Evolutionary conservation across 148 eudicot species (phyloP).

Genomic region (Amaranthus hypochondriacus): DNA sequence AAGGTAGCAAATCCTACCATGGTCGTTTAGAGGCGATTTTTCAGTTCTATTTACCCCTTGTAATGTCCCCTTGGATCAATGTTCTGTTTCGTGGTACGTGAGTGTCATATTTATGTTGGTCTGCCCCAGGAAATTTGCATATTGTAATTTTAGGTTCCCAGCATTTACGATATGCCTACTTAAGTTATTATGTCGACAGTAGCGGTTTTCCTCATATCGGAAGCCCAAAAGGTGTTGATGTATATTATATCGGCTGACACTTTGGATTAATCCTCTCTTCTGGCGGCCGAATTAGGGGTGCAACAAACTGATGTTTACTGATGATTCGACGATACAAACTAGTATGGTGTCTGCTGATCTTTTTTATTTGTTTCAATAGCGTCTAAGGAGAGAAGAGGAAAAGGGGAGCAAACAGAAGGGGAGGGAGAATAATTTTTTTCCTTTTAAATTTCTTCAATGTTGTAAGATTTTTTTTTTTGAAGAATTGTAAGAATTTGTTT

Average conservation of each 20-base stretch:
- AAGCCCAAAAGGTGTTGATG: neutral
- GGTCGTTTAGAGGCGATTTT: slow-evolving; percentile 20
- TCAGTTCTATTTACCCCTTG: neutral
- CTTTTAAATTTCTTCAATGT: too few species aligned
- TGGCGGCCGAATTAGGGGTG: too few species aligned
- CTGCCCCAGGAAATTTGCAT: slow-evolving; percentile 20
- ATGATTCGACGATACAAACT: too few species aligned
- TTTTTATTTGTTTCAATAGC: too few species aligned
- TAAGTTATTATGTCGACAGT: neutral
- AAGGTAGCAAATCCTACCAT: slow-evolving; percentile 15
- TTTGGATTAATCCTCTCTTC: too few species aligned
- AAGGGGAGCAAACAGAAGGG: too few species aligned
- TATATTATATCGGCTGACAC: neutral
- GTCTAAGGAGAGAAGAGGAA: too few species aligned
- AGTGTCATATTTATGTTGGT: neutral
- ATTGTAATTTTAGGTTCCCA: slow-evolving; percentile 20
- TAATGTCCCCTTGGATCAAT: neutral
- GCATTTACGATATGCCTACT: neutral
- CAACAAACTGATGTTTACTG: too few species aligned
- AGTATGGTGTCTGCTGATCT: too few species aligned
- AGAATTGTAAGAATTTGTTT: too few species aligned
- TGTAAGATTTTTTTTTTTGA: too few species aligned
- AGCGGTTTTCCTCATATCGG: neutral
- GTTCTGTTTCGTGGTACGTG: neutral
- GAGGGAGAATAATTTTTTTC: too few species aligned